These are phyloP conservation scores for Hypomontagnella submonticulosa DNA, from an alignment of 495 filamentous ascomycete genomes.

Conservation along the genomic window DNA sequence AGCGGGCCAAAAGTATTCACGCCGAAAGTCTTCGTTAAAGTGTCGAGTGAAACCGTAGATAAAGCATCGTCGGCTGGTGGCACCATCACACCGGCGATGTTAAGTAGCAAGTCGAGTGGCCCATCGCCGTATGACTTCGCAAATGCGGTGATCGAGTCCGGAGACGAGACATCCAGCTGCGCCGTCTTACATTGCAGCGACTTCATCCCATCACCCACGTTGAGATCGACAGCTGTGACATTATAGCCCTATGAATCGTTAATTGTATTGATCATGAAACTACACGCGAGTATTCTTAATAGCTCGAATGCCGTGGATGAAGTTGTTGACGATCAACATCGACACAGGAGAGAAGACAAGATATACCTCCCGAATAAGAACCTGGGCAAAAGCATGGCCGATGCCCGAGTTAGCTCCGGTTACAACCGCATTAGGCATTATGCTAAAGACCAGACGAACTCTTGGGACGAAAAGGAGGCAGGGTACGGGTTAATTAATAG, in stretches of 20 bases:
- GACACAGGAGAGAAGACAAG: neutral
- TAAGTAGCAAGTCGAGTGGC: conserved; percentile 16
- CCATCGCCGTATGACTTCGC: neutral
- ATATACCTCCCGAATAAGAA: conserved; percentile 40
- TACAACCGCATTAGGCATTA: conserved; percentile 38
- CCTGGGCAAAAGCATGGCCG: conserved; percentile 54
- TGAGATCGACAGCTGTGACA: conserved; percentile 24
- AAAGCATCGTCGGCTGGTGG: conserved; percentile 60
- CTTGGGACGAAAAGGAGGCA: neutral
- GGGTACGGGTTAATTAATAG: conserved; percentile 26
- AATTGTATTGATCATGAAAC: neutral
- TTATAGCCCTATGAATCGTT: conserved; percentile 13
- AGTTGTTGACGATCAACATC: neutral
- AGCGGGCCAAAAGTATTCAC: conserved; percentile 79
- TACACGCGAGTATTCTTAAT: too few relatives aligned
- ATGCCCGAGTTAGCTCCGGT: conserved; percentile 59
- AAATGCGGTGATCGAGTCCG: conserved; percentile 17
- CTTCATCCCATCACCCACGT: conserved; percentile 10
- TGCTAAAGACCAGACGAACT: neutral
- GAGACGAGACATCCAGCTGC: conserved; percentile 18
- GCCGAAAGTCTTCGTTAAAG: conserved; percentile 61
- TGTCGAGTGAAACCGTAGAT: conserved; percentile 6
- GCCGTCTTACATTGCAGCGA: conserved; percentile 6
- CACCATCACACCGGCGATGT: conserved; percentile 20
- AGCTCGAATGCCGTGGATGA: neutral